Evolutionary conservation across 208 protist species (phyloP), one percentile per base, ranked within the genome.

Genomic region (Strigomonas culicis): DNA sequence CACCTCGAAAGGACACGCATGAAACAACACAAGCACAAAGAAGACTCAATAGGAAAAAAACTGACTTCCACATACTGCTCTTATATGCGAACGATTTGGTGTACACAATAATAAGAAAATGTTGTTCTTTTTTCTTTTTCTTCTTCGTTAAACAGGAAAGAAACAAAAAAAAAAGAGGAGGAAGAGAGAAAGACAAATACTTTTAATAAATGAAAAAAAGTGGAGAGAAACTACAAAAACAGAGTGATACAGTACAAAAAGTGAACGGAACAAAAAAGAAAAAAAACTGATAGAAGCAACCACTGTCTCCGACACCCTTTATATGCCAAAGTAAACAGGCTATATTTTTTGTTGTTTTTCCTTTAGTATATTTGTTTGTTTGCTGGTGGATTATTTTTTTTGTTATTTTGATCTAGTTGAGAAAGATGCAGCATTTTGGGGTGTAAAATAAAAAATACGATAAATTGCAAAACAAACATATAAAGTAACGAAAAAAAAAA

Each of bases 111-210:
- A n/a, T n/a, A n/a, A n/a, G n/a, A n/a, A n/a, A n/a, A n/a, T n/a
- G n/a, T n/a, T n/a, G n/a, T n/a, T n/a, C n/a, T n/a, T n/a, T n/a
- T n/a, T n/a, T n/a, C n/a, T n/a, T n/a, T n/a, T n/a, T n/a, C n/a
- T n/a, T n/a, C n/a, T n/a, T n/a, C n/a, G n/a, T n/a, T n/a, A n/a
- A 59, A 27, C 7, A 34, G n/a, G 47, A 28, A 52, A 52, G 19
- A 52, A 52, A 52, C 58, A 59, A 59, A 59, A n/a, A 59, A n/a
- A 59, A 59, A 68, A 32, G 64, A 25, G 19, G 30, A 51, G 34
- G 44, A 47, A 44, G 32, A 43, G 31, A 15, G n/a, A 55, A 30
- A 49, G 50, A 41, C 28, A 30, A 24, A 13, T 22, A 51, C 22
- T 7, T 50, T 21, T 59, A 58, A 66, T n/a, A 53, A 66, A 57